Percentiles rank a stretch among this genome's conserved stretches.
These are phyloP conservation scores for Artemisia tridentata DNA, from an alignment of 129 eudicot genomes.

Conservation along the genomic window DNA sequence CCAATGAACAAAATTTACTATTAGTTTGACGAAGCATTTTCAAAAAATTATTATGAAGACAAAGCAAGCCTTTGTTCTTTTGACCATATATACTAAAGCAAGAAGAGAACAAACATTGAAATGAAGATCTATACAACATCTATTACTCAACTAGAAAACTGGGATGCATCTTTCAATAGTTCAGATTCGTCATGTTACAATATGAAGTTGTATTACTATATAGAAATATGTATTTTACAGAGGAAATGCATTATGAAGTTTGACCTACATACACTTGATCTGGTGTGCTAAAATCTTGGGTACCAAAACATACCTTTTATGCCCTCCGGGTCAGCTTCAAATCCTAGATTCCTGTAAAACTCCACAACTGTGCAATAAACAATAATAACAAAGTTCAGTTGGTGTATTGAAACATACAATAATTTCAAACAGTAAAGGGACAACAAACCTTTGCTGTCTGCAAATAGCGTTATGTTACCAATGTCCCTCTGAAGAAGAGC, in stretches of 20 bases:
- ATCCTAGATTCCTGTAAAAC: constrained; percentile 81
- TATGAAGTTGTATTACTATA: constrained; percentile 8
- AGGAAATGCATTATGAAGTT: constrained; percentile 25
- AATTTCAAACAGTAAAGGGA: not conserved
- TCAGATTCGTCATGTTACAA: constrained; percentile 17
- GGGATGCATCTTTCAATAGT: constrained; percentile 21
- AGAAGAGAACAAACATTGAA: not conserved
- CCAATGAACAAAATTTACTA: too few relatives aligned
- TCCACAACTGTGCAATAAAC: constrained; percentile 88
- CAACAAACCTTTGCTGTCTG: constrained; percentile 67
- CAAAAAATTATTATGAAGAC: too few relatives aligned
- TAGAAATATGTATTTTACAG: constrained; percentile 20
- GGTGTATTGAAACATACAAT: not conserved
- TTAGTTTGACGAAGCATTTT: too few relatives aligned
- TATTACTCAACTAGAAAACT: not conserved
- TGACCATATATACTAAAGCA: not conserved
- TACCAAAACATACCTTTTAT: constrained; percentile 99
- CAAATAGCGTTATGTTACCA: constrained; percentile 84
- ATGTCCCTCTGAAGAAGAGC: constrained; percentile 92
- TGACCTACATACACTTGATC: constrained; percentile 23
- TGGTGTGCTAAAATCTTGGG: constrained; percentile 53
- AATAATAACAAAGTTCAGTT: constrained; percentile 11
- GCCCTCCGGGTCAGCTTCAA: constrained; percentile 97
- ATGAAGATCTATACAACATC: not conserved
- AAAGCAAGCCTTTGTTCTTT: too few relatives aligned